phyloP scores from a whole-genome alignment of 371 early-diverging fungal species.

The Zychaea mexicana region DNA sequence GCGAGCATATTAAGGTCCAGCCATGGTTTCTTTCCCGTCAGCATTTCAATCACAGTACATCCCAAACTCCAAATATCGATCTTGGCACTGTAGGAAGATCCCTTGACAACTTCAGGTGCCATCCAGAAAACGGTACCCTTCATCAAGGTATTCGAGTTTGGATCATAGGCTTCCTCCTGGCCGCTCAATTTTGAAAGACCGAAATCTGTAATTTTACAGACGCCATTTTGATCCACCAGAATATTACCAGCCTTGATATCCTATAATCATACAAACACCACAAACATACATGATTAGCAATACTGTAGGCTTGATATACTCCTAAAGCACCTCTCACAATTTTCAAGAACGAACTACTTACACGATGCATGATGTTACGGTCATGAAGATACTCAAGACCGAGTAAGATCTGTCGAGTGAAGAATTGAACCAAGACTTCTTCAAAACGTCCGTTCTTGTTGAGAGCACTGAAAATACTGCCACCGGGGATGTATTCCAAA shows the following conservation, averaged over 20 bases:
- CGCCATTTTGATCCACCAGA: conserved; percentile 85
- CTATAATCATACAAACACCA: conserved; percentile 15
- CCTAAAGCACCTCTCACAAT: not conserved
- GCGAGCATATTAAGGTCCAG: conserved; percentile 83
- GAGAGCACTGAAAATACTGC: conserved; percentile 86
- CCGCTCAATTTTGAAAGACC: conserved; percentile 92
- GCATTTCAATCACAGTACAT: conserved; percentile 96
- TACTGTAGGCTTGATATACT: not conserved
- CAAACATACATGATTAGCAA: not conserved
- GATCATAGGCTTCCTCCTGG: conserved; percentile 53
- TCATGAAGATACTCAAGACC: conserved; percentile 97
- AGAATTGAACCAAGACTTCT: conserved; percentile 77
- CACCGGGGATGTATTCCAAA: conserved; percentile 97
- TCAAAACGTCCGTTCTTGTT: conserved; percentile 85
- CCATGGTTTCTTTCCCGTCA: conserved; percentile 93
- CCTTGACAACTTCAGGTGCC: conserved; percentile 85
- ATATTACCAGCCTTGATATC: conserved; percentile 97
- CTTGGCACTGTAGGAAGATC: conserved; percentile 67
- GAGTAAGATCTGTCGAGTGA: conserved; percentile 88
- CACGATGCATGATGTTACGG: conserved; percentile 92
- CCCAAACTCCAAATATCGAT: conserved; percentile 87
- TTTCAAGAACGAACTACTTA: conserved; percentile 22
- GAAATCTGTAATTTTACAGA: conserved; percentile 98
- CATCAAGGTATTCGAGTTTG: conserved; percentile 50
- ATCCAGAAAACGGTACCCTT: conserved; percentile 70